These are phyloP conservation scores for Macrocystidia cucumis DNA, from an alignment of 1,284 basidiomycete genomes.

Conservation along the genomic window DNA sequence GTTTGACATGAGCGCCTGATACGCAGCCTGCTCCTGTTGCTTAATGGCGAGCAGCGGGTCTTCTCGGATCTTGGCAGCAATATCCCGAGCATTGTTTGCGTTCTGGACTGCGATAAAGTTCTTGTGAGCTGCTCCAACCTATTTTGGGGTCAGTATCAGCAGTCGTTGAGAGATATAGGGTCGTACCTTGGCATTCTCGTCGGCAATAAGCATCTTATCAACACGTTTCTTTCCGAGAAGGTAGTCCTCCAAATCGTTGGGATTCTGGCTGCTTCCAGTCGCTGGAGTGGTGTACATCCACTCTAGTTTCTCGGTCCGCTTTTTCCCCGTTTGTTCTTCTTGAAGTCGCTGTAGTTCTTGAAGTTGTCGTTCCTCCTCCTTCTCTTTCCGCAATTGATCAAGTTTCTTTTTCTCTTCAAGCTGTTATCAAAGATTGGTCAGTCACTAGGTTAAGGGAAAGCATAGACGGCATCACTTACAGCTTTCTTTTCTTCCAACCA, in stretches of 20 bases:
- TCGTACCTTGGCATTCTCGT: slow-evolving; percentile 81
- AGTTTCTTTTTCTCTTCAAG: slow-evolving; percentile 98
- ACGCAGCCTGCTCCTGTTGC: slow-evolving; percentile 92
- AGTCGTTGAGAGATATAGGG: no score
- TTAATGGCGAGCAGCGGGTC: slow-evolving; percentile 96
- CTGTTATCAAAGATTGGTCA: slow-evolving; percentile 29
- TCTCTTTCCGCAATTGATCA: slow-evolving; percentile 93
- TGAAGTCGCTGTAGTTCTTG: slow-evolving; percentile 94
- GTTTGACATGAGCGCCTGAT: slow-evolving; percentile 85
- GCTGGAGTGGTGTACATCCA: slow-evolving; percentile 99
- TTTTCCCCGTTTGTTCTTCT: slow-evolving; percentile 91
- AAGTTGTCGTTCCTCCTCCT: slow-evolving; percentile 94
- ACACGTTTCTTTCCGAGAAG: slow-evolving; percentile 97
- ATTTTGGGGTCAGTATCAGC: slow-evolving; percentile 3
- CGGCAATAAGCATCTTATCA: slow-evolving; percentile 88
- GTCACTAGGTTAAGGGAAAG: slow-evolving; percentile 1
- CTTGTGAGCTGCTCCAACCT: slow-evolving; percentile 80
- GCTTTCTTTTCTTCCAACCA: slow-evolving; percentile 98
- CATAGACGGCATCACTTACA: slow-evolving; percentile 56
- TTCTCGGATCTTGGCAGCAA: slow-evolving; percentile 90
- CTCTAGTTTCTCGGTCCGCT: slow-evolving; percentile 88
- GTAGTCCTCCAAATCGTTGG: slow-evolving; percentile 94
- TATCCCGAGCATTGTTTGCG: slow-evolving; percentile 86
- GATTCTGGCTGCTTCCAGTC: slow-evolving; percentile 72
- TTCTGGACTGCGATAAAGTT: slow-evolving; percentile 91